These are phyloP conservation scores for Botrytis cinerea DNA, from an alignment of 2,329 filamentous ascomycete species.

Conservation along the genomic window DNA sequence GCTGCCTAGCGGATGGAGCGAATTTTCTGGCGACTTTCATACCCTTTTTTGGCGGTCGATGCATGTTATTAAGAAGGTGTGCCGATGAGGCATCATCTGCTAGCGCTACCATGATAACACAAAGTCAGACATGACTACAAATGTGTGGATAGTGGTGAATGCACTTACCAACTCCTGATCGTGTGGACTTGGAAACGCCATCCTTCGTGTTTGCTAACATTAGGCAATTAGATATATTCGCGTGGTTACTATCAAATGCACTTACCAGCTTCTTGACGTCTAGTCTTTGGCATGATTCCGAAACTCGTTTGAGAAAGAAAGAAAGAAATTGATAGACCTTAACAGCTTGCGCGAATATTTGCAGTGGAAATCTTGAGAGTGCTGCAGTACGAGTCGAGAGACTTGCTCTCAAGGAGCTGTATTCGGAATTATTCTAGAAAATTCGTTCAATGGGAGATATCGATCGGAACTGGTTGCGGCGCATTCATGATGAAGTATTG, in stretches of 20 bases:
- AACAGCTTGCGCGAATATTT: not conserved
- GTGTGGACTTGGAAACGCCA: no score
- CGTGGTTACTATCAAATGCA: not conserved
- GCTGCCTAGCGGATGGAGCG: not conserved
- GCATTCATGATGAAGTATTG: not conserved
- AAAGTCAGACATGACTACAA: not conserved
- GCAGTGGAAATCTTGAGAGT: not conserved
- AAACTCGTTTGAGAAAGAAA: not conserved
- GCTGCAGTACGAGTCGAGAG: not conserved
- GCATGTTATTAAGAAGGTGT: not conserved
- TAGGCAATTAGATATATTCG: not conserved
- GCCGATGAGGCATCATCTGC: not conserved
- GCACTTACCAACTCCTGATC: not conserved
- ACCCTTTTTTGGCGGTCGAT: not conserved
- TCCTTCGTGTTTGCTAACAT: not conserved
- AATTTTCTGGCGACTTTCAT: not conserved
- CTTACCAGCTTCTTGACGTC: conserved; percentile 1
- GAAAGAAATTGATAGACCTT: not conserved
- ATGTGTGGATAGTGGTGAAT: not conserved
- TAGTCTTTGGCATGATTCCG: not conserved
- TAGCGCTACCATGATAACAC: not conserved
- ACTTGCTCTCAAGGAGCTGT: not conserved
- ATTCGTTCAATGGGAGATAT: not conserved
- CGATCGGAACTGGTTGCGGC: not conserved
- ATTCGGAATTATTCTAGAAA: no score